Percentiles rank a stretch among this genome's conserved stretches.
These are phyloP conservation scores for Mychonastes homosphaera DNA, from an alignment of 139 green algal species.

Conservation along the genomic window DNA sequence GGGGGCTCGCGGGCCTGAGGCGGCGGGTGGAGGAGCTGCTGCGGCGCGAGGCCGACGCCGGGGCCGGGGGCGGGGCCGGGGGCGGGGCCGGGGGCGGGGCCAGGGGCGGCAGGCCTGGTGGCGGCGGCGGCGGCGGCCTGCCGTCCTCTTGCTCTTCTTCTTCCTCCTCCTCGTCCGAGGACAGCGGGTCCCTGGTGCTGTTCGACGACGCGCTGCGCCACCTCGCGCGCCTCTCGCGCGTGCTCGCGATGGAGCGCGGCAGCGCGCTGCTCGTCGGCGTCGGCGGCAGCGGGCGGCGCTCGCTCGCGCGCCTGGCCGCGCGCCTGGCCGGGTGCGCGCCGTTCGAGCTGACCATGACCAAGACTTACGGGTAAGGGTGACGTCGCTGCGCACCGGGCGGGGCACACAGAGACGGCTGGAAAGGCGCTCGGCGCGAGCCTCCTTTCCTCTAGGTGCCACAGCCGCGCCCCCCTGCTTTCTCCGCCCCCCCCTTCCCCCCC, in stretches of 20 bases:
- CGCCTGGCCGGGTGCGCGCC: slow-evolving; percentile 72
- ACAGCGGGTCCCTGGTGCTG: slow-evolving; percentile 60
- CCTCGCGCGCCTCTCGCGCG: slow-evolving; percentile 72
- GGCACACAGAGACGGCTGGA: too few species aligned
- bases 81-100: too few species aligned
- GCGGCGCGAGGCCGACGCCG: too few species aligned
- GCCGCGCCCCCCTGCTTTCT: too few species aligned
- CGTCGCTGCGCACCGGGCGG: too few species aligned
- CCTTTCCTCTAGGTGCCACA: too few species aligned
- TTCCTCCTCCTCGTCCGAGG: background rate
- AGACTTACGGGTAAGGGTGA: too few species aligned
- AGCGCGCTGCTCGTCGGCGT: slow-evolving; percentile 87
- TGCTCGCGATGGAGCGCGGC: slow-evolving; percentile 77
- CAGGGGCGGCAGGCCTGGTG: slow-evolving; percentile 1
- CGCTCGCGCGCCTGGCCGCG: slow-evolving; percentile 57
- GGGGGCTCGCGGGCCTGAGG: slow-evolving; percentile 57
- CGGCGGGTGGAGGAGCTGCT: slow-evolving; percentile 58
- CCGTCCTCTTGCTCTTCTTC: background rate
- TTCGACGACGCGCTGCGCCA: slow-evolving; percentile 88
- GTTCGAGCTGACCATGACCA: slow-evolving; percentile 58
- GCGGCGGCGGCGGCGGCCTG: background rate
- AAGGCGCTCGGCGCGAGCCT: too few species aligned
- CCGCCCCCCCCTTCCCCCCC: too few species aligned
- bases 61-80: too few species aligned
- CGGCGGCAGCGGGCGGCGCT: slow-evolving; percentile 86